Conservation (phyloP, 1,139 yeast genomes). For the Wickerhamomyces sp. region DNA sequence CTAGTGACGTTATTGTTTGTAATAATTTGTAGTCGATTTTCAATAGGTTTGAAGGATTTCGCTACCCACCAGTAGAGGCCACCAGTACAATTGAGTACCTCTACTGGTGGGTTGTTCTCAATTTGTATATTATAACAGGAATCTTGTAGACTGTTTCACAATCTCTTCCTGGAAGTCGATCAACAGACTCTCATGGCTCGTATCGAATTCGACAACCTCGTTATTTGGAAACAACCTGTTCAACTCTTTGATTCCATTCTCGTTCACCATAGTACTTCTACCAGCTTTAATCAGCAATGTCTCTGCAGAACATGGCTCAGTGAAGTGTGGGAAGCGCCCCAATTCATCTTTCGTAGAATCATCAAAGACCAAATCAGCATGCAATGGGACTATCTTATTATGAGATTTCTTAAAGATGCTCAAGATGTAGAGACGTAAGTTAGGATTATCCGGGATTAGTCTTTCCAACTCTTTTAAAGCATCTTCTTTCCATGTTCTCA, state of each 20-base stretch:
- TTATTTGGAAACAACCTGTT: constrained; percentile 1
- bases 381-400: not conserved
- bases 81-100: no score
- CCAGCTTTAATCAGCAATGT: not conserved
- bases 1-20: no score
- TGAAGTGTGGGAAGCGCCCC: not conserved
- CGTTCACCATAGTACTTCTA: not conserved
- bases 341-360: not conserved
- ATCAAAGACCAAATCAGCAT: not conserved
- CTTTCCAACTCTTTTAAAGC: not conserved
- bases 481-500: not conserved
- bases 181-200: constrained; percentile 1
- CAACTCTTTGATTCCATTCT: not conserved
- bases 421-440: not conserved
- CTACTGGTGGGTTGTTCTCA: no score
- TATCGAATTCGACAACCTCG: not conserved
- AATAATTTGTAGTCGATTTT: no score
- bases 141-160: not conserved
- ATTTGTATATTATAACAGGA: no score
- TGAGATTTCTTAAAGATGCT: not conserved
- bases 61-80: no score
- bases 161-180: constrained; percentile 26
- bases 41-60: no score
- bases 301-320: not conserved
- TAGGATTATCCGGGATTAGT: not conserved